Evolutionary conservation across 495 filamentous ascomycete species (phyloP).

Genomic region (Lophium mytilinum): DNA sequence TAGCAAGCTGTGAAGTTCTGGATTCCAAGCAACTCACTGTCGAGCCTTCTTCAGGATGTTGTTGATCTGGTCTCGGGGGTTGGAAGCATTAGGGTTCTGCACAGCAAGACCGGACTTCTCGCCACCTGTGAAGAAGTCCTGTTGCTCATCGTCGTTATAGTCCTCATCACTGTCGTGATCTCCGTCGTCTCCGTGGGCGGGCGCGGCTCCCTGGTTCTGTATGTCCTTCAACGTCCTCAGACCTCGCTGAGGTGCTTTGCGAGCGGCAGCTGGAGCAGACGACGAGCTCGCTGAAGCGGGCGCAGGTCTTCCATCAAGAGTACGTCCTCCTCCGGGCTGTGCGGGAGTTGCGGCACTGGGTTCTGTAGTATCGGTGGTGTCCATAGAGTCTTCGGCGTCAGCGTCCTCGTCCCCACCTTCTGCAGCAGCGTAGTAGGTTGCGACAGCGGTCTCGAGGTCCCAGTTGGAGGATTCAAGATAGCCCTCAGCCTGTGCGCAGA

Average conservation of each 20-base stretch:
- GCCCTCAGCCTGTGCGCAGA: slow-evolving; percentile 51
- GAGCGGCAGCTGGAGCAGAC: slow-evolving; percentile 1
- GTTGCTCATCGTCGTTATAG: slow-evolving; percentile 54
- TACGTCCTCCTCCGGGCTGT: slow-evolving; percentile 20
- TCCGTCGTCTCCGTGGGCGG: slow-evolving; percentile 48
- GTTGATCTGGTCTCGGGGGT: slow-evolving; percentile 58
- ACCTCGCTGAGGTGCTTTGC: slow-evolving; percentile 33
- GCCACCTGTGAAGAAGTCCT: slow-evolving; percentile 87
- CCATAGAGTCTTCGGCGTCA: slow-evolving; percentile 29
- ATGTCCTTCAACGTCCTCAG: slow-evolving; percentile 52
- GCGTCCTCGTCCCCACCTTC: slow-evolving; percentile 42
- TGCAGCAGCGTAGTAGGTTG: slow-evolving; percentile 61
- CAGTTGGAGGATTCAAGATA: slow-evolving; percentile 61
- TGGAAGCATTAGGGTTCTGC: slow-evolving; percentile 64
- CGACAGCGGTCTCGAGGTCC: slow-evolving; percentile 59
- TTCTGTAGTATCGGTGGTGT: slow-evolving; percentile 19
- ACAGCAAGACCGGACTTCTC: slow-evolving; percentile 96
- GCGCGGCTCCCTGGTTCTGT: slow-evolving; percentile 32
- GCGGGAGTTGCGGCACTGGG: slow-evolving; percentile 26
- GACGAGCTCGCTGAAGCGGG: slow-evolving; percentile 13
- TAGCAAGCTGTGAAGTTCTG: slow-evolving; percentile 1
- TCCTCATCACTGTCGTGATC: slow-evolving; percentile 53
- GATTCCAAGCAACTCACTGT: slow-evolving; percentile 44
- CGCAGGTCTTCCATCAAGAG: slow-evolving; percentile 18
- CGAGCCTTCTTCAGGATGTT: slow-evolving; percentile 78